Base-by-base conservation (phyloP, 257 asterid genomes). In the Nicotiana tabacum region DNA sequence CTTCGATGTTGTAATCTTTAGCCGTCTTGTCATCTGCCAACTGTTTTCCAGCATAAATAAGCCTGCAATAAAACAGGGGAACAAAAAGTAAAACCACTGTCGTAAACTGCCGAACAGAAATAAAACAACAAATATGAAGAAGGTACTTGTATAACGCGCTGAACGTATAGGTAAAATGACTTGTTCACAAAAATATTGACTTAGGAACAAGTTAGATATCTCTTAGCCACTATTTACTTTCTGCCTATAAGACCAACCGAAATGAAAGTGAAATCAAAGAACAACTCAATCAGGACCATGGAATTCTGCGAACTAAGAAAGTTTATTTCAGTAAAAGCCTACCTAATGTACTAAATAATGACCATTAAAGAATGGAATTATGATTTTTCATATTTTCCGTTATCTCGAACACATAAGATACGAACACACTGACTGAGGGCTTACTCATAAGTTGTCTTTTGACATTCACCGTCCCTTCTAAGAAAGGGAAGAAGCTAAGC, bases 21-120 rank as follows among this genome's bases (percentile, higher is more conserved):
- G 98, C 98, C 1, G 97, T 95, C 76, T 91, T 95, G 91, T 95
- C 98, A 32, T 95, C 98, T 69, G 86, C 97, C 6, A 95, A 95
- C 89, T 93, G 98, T 84, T 92, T 95, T 12, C 97, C 98, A 46
- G 97, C 98, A 81, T 95, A 95, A 17, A 93, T 93, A 16, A 95
- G 90, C 95, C 98, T 95, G 84, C 84, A 86, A 53, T 27, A 51
- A 27, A 60, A 58, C 58, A 21, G 11, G 39, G n/a, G 57, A 11
- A 70, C 33, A 39, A 39, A n/a, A 17, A 9, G 18, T 69, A 69
- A 39, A 39, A 39, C n/a, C 35, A 70, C 6, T 39, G 35, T 11
- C 57, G 21, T 18, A 69, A 69, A n/a, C 57, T 39, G 11, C 57
- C 58, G 3, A 70, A n/a, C 30, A 70, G 5, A 70, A 43, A 43